A percentile compares a stretch with the other conserved stretches of the same genome.
phyloP scores from a whole-genome alignment of 768 basidiomycete genomes.

The Tricholoma furcatifolium region DNA sequence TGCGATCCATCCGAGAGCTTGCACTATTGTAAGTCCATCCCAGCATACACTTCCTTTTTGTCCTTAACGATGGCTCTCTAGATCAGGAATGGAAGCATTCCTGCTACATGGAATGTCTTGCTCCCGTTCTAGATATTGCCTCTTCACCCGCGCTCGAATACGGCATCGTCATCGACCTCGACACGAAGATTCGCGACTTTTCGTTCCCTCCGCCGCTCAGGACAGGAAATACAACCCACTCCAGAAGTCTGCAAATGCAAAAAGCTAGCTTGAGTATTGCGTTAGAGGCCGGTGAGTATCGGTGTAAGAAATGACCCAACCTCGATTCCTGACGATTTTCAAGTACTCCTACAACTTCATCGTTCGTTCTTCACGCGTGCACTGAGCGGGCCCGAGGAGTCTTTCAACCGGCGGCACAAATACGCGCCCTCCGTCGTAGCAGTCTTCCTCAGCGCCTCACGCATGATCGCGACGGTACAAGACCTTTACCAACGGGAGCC shows the following conservation, averaged over 20 bases:
- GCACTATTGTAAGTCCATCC: slow-evolving; percentile 37
- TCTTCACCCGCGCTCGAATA: slow-evolving; percentile 54
- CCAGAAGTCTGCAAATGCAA: slow-evolving; percentile 54
- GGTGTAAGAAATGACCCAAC: not conserved
- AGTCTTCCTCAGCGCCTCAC: slow-evolving; percentile 60
- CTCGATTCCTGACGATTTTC: not conserved
- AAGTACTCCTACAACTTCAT: slow-evolving; percentile 67
- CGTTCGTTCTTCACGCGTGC: slow-evolving; percentile 67
- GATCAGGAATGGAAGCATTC: slow-evolving; percentile 74
- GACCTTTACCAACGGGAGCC: slow-evolving; percentile 59
- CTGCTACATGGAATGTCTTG: slow-evolving; percentile 57
- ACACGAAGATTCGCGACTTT: slow-evolving; percentile 61
- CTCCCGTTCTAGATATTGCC: slow-evolving; percentile 58
- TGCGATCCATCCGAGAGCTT: slow-evolving; percentile 35
- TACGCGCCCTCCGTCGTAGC: slow-evolving; percentile 73
- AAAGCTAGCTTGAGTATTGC: slow-evolving; percentile 57
- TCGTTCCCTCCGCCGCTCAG: slow-evolving; percentile 49
- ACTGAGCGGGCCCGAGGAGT: slow-evolving; percentile 53
- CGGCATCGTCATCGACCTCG: slow-evolving; percentile 51
- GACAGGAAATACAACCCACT: slow-evolving; percentile 34
- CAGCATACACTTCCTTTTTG: not conserved
- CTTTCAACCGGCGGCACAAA: slow-evolving; percentile 60
- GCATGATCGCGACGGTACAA: slow-evolving; percentile 60
- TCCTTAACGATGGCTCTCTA: slow-evolving; percentile 21
- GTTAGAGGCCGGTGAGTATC: slow-evolving; percentile 55